These are phyloP conservation scores for Mucor racemosus DNA, from an alignment of 371 early-diverging fungal species.

Conservation along the genomic window DNA sequence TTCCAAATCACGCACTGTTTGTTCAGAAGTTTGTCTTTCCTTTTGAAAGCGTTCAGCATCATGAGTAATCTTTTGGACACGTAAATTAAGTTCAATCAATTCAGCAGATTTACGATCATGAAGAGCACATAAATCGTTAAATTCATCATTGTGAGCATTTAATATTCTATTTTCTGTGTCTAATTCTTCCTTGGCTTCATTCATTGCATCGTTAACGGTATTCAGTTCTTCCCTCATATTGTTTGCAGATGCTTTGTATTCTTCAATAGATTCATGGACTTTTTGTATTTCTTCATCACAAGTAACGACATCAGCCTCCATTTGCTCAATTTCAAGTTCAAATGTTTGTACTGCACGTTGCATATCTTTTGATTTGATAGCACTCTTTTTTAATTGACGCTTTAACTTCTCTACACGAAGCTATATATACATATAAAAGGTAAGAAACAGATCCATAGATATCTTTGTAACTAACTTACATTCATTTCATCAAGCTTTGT, in stretches of 20 bases:
- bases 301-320: constrained; percentile 66
- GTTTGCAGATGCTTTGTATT: constrained; percentile 45
- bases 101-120: constrained; percentile 66
- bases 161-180: constrained; percentile 33
- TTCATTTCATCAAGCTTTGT: constrained; percentile 81
- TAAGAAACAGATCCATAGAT: background rate
- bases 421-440: constrained; percentile 31
- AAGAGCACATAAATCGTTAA: constrained; percentile 64
- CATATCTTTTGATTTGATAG: constrained; percentile 64
- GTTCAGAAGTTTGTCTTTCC: constrained; percentile 64
- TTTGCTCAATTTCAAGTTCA: constrained; percentile 71
- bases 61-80: constrained; percentile 72
- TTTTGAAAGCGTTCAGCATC: constrained; percentile 74
- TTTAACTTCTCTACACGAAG: constrained; percentile 66
- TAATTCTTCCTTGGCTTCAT: constrained; percentile 20
- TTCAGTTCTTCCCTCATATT: constrained; percentile 34
- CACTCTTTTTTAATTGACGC: constrained; percentile 55
- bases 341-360: constrained; percentile 74
- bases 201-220: constrained; percentile 9
- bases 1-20: constrained; percentile 59
- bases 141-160: constrained; percentile 46
- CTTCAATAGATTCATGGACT: constrained; percentile 55
- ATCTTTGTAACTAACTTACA: constrained; percentile 31
- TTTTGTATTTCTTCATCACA: constrained; percentile 59
- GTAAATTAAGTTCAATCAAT: constrained; percentile 65